A percentile compares a stretch with the other conserved stretches of the same genome.
These are phyloP conservation scores for Pichia cabralensis DNA, from an alignment of 805 yeast genomes.

Conservation along the genomic window DNA sequence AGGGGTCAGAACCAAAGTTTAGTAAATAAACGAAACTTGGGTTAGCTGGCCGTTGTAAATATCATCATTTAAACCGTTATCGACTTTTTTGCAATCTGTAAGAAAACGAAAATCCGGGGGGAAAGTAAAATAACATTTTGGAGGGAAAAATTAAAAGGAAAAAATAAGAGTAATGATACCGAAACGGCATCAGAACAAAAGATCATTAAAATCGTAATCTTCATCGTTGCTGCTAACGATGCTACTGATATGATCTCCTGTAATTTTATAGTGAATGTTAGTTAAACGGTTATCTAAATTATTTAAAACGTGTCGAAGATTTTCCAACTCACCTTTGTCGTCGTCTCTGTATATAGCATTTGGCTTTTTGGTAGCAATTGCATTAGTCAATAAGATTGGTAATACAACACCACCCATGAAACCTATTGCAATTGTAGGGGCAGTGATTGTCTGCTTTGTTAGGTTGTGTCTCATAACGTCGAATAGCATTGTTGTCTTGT, in stretches of 20 bases:
- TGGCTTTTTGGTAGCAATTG: conserved; percentile 5
- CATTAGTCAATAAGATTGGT: conserved; percentile 10
- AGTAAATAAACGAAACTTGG: conserved; percentile 1
- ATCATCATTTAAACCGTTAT: too few species aligned
- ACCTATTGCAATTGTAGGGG: conserved; percentile 12
- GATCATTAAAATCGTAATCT: conserved; percentile 9
- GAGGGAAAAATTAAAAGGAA: not conserved
- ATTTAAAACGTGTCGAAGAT: conserved; percentile 4
- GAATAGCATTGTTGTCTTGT: conserved; percentile 7
- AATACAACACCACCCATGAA: conserved; percentile 13
- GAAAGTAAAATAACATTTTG: not conserved
- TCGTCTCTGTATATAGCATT: conserved; percentile 5
- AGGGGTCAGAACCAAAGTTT: too few species aligned
- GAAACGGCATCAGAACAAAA: conserved; percentile 4
- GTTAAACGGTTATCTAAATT: conserved; percentile 10
- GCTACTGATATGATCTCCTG: conserved; percentile 10
- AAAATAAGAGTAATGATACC: not conserved
- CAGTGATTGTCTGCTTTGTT: conserved; percentile 6
- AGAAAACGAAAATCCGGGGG: too few species aligned
- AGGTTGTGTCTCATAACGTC: conserved; percentile 5
- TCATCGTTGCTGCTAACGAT: conserved; percentile 8
- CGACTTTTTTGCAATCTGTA: too few species aligned
- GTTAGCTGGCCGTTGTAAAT: not conserved
- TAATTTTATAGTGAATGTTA: conserved; percentile 10
- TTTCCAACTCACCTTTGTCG: conserved; percentile 11